Percentiles rank a stretch among this genome's conserved stretches.
These are phyloP conservation scores for Phytophthora agathidicida DNA, from an alignment of 352 stramenopile species.

Conservation along the genomic window DNA sequence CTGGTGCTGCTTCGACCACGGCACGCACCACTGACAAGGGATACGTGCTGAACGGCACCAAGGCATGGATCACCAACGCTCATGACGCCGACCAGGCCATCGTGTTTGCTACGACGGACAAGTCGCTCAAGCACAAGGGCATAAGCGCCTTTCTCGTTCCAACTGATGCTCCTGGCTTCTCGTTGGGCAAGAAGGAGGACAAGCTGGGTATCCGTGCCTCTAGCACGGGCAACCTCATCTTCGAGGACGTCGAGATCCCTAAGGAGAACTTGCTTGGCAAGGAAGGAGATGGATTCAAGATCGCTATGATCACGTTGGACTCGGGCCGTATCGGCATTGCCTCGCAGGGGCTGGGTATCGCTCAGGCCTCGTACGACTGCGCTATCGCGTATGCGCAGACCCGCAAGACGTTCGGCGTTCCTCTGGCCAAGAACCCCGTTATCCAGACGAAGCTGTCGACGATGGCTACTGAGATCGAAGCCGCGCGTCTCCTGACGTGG, in stretches of 20 bases:
- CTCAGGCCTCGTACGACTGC: slow-evolving; percentile 95
- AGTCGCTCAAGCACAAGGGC: slow-evolving; percentile 94
- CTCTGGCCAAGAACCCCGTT: slow-evolving; percentile 90
- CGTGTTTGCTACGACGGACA: slow-evolving; percentile 98
- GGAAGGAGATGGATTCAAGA: slow-evolving; percentile 90
- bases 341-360: slow-evolving; percentile 95
- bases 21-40: slow-evolving; percentile 84
- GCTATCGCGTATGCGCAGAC: slow-evolving; percentile 96
- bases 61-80: slow-evolving; percentile 97
- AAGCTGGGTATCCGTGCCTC: slow-evolving; percentile 97
- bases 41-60: slow-evolving; percentile 97
- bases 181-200: slow-evolving; percentile 97
- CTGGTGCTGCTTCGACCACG: slow-evolving; percentile 93
- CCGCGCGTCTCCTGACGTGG: slow-evolving; percentile 94
- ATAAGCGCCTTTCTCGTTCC: slow-evolving; percentile 97
- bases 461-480: slow-evolving; percentile 94
- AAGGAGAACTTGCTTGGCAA: slow-evolving; percentile 89
- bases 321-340: slow-evolving; percentile 96
- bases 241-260: slow-evolving; percentile 94
- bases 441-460: slow-evolving; percentile 93
- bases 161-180: slow-evolving; percentile 92
- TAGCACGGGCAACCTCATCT: slow-evolving; percentile 97
- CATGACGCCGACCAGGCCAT: slow-evolving; percentile 93
- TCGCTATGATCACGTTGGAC: slow-evolving; percentile 93
- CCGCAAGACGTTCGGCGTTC: slow-evolving; percentile 94